Evolutionary conservation across 2,329 filamentous ascomycete genomes (phyloP).

Genomic region (Neophaeococcomyces aloes): DNA sequence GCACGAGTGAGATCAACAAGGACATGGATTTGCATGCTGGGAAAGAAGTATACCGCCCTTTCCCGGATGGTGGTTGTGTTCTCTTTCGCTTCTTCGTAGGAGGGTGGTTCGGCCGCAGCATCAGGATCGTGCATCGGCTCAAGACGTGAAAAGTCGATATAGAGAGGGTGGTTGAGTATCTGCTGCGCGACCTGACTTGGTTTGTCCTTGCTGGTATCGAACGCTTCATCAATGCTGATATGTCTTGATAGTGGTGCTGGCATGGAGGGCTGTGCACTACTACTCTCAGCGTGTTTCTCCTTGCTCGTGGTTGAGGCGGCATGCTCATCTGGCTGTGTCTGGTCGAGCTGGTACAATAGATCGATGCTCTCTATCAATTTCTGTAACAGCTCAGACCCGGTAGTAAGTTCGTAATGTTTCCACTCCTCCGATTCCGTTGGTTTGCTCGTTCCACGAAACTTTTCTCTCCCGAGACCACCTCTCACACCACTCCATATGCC

Average conservation of each 20-base stretch:
- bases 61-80: constrained; percentile 12
- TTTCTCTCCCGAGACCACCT: constrained; percentile 27
- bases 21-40: constrained; percentile 13
- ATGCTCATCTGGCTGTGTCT: constrained; percentile 33
- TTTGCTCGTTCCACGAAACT: constrained; percentile 19
- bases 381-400: constrained; percentile 35
- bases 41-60: constrained; percentile 17
- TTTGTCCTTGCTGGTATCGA: constrained; percentile 11
- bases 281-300: not conserved
- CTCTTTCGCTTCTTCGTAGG: constrained; percentile 17
- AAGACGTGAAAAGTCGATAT: constrained; percentile 18
- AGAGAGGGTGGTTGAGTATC: constrained; percentile 15
- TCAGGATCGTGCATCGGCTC: constrained; percentile 14
- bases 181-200: constrained; percentile 2
- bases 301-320: not conserved
- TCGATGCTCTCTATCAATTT: constrained; percentile 55
- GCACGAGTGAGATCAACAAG: constrained; percentile 16
- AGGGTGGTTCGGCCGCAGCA: constrained; percentile 18
- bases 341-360: constrained; percentile 53
- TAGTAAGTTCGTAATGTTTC: constrained; percentile 22
- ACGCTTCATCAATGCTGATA: constrained; percentile 7
- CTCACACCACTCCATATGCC: constrained; percentile 1
- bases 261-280: not conserved
- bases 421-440: constrained; percentile 16
- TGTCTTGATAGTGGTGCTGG: not conserved